Base-by-base conservation (phyloP, 148 eudicot genomes). In the Vaccinium macrocarpon region DNA sequence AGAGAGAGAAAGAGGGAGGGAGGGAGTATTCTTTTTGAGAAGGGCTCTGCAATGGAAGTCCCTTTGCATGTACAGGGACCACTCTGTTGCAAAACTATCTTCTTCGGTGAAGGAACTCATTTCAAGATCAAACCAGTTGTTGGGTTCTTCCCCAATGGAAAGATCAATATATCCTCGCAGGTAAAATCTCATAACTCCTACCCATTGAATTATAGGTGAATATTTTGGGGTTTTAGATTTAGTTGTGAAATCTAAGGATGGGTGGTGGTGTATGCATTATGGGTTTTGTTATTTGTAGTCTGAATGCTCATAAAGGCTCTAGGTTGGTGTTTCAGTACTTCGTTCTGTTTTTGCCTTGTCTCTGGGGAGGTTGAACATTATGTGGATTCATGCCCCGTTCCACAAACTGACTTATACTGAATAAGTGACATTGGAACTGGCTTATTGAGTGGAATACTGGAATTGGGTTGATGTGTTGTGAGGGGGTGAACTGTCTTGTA, bases 111-210 rank as follows among this genome's bases (percentile, higher is more conserved):
- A 57, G 84, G 52, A 89, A 35, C 90, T 82, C 89, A 80, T 29
- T 83, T 84, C n/a, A 90, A 86, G 82, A 89, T 88, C 82, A 90
- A 91, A 75, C 92, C 90, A 0, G 90, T 88, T 87, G 57, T 90
- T 72, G 93, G 90, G 19, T 86, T 90, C 27, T 79, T 88, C 48
- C 88, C 92, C 70, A 77, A 42, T 57, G 84, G 86, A 78, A 81
- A 85, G 50, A 85, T 86, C 18, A 50, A 23, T 18, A 79, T 78
- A 2, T 85, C 32, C 12, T 51, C 75, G 32, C 81, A 82, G 78
- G 87, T 87, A 84, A 86, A 14, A 23, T 64, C 71, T 64, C 71
- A 13, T 13, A 64, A 50, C 72, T 83, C 15, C 16, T 29, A 82
- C 9, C 57, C 13, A 25, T n/a, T 80, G 51, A 18, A 18, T 21